Percentiles rank a stretch among this genome's conserved stretches.
Conservation (phyloP, 257 asterid genomes). For the Coffea canephora region DNA sequence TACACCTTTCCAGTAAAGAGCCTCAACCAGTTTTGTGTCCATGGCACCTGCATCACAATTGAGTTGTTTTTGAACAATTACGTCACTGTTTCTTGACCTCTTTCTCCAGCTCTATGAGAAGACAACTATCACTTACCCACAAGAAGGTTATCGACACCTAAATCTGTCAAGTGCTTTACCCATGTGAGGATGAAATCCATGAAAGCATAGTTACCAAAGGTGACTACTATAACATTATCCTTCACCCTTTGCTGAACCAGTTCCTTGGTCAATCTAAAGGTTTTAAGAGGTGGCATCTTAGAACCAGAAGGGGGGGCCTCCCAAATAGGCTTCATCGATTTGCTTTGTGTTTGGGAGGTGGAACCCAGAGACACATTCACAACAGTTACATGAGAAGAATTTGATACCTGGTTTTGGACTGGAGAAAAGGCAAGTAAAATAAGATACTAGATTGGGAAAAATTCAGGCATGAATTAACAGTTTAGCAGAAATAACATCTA, state of each 20-base stretch:
- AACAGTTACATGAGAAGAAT: slow-evolving; percentile 37
- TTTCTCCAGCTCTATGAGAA: slow-evolving; percentile 15
- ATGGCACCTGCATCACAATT: slow-evolving; percentile 68
- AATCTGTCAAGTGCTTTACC: slow-evolving; percentile 93
- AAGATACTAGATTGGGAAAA: background rate
- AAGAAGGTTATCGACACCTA: slow-evolving; percentile 79
- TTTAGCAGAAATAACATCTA: background rate
- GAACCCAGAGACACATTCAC: slow-evolving; percentile 26
- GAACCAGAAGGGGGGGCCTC: slow-evolving; percentile 74
- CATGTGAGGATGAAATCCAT: slow-evolving; percentile 96
- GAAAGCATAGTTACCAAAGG: slow-evolving; percentile 96
- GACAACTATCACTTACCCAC: slow-evolving; percentile 59
- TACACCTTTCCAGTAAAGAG: slow-evolving; percentile 95
- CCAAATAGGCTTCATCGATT: slow-evolving; percentile 62
- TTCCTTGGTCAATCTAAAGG: slow-evolving; percentile 74
- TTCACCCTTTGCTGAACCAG: slow-evolving; percentile 72
- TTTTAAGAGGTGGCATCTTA: slow-evolving; percentile 71
- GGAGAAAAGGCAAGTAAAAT: slow-evolving; percentile 30
- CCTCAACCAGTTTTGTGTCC: slow-evolving; percentile 93
- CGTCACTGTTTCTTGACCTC: slow-evolving; percentile 7
- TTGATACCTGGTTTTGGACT: slow-evolving; percentile 34
- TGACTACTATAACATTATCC: slow-evolving; percentile 71
- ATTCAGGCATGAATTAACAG: background rate
- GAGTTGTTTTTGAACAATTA: slow-evolving; percentile 21
- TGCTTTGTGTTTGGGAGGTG: slow-evolving; percentile 25